These are phyloP conservation scores for Phyllostachys edulis DNA, from an alignment of 176 grass and related monocot genomes.

Conservation along the genomic window DNA sequence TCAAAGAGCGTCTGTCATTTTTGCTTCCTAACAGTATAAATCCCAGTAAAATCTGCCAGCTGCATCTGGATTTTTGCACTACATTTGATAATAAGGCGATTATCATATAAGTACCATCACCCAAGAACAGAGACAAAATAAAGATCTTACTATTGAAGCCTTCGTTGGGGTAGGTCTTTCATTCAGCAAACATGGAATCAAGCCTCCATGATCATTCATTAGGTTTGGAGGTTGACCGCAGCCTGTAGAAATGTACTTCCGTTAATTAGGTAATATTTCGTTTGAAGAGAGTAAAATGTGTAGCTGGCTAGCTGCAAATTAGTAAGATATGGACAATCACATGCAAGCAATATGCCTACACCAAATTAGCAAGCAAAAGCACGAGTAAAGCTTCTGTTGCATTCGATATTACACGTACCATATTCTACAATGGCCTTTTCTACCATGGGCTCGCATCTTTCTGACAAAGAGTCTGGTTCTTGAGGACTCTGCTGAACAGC, in stretches of 20 bases:
- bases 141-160: constrained; percentile 28
- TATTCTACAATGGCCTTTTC: neutral
- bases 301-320: neutral
- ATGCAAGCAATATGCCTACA: neutral
- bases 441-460: constrained; percentile 4
- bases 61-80: neutral
- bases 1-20: neutral
- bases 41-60: neutral
- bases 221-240: neutral
- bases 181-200: neutral
- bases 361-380: neutral
- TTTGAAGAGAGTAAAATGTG: neutral
- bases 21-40: neutral
- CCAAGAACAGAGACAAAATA: neutral
- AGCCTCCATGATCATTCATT: neutral
- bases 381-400: neutral
- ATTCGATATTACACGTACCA: constrained; percentile 19
- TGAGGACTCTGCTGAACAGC: constrained; percentile 8
- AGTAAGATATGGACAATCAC: neutral
- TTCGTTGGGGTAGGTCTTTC: neutral
- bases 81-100: neutral
- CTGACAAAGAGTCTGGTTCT: neutral
- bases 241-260: constrained; percentile 3
- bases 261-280: too few relatives aligned
- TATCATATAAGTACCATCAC: neutral